These are phyloP conservation scores for Halteria grandinella DNA, from an alignment of 73 alveolate genomes.

Conservation along the genomic window DNA sequence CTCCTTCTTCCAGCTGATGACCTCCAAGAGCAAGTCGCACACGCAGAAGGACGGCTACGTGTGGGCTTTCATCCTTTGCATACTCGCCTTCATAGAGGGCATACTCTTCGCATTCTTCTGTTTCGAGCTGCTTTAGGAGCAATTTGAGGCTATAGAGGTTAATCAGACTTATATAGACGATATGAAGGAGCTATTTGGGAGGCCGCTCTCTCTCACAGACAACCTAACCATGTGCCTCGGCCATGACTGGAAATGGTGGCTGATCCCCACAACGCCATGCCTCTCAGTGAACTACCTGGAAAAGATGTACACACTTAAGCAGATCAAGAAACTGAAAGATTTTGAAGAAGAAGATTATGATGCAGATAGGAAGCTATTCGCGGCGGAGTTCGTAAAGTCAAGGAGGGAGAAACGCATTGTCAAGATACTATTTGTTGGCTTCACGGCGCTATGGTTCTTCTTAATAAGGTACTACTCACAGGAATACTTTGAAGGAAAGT, in stretches of 20 bases:
- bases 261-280: slow-evolving; percentile 54
- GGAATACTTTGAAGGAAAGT: too few species aligned
- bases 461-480: too few species aligned
- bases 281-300: slow-evolving; percentile 59
- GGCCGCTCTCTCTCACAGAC: slow-evolving; percentile 37
- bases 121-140: slow-evolving; percentile 62
- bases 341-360: slow-evolving; percentile 50
- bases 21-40: slow-evolving; percentile 13
- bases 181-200: slow-evolving; percentile 59
- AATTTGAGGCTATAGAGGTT: slow-evolving; percentile 58
- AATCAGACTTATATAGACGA: slow-evolving; percentile 68
- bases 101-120: slow-evolving; percentile 63
- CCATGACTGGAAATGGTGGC: slow-evolving; percentile 60
- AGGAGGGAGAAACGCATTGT: too few species aligned
- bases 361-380: slow-evolving; percentile 7
- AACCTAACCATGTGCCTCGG: slow-evolving; percentile 28
- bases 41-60: slow-evolving; percentile 46
- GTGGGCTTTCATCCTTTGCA: slow-evolving; percentile 49
- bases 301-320: slow-evolving; percentile 41
- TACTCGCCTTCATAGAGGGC: slow-evolving; percentile 62
- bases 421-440: too few species aligned
- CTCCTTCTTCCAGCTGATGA: slow-evolving; percentile 44
- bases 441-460: too few species aligned
- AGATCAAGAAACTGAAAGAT: slow-evolving; percentile 28
- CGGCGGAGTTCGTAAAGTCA: not conserved